A percentile compares a stretch with the other conserved stretches of the same genome.
Evolutionary conservation across 2,329 filamentous ascomycete genomes (phyloP).

Genomic region (Penicillium sp.): DNA sequence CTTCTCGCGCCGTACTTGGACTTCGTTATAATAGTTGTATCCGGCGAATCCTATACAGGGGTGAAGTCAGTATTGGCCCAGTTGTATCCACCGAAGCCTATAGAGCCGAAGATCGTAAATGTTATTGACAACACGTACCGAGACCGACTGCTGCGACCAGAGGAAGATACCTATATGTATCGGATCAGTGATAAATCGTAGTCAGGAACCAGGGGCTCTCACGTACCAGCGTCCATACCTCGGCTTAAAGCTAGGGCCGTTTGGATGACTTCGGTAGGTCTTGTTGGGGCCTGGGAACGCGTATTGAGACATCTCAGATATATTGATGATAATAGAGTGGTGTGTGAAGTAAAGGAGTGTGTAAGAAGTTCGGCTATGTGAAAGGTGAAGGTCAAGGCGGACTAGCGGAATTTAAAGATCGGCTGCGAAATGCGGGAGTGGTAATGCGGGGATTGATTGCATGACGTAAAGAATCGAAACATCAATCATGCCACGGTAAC

Average conservation of each 20-base stretch:
- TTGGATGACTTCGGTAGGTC: slow-evolving; percentile 9
- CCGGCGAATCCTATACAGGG: slow-evolving; percentile 22
- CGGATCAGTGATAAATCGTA: not conserved
- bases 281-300: slow-evolving; percentile 20
- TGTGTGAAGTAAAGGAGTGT: not conserved
- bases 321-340: not conserved
- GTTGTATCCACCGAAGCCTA: not conserved
- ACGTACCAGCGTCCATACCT: slow-evolving; percentile 20
- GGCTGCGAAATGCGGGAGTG: slow-evolving; percentile 13
- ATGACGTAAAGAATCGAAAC: slow-evolving; percentile 20
- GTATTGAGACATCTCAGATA: slow-evolving; percentile 19
- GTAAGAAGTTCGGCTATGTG: not conserved
- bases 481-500: slow-evolving; percentile 5
- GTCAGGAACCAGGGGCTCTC: not conserved
- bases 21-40: slow-evolving; percentile 25
- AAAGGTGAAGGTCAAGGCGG: slow-evolving; percentile 1
- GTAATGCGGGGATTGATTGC: slow-evolving; percentile 20
- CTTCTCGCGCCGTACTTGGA: slow-evolving; percentile 8
- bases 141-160: slow-evolving; percentile 22
- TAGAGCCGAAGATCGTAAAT: too few species aligned
- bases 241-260: slow-evolving; percentile 14
- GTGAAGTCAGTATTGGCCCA: slow-evolving; percentile 1
- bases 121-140: slow-evolving; percentile 8
- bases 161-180: slow-evolving; percentile 17
- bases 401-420: slow-evolving; percentile 6